Base-by-base conservation (phyloP, 164 flowering plant genomes). In the Liriodendron chinense region DNA sequence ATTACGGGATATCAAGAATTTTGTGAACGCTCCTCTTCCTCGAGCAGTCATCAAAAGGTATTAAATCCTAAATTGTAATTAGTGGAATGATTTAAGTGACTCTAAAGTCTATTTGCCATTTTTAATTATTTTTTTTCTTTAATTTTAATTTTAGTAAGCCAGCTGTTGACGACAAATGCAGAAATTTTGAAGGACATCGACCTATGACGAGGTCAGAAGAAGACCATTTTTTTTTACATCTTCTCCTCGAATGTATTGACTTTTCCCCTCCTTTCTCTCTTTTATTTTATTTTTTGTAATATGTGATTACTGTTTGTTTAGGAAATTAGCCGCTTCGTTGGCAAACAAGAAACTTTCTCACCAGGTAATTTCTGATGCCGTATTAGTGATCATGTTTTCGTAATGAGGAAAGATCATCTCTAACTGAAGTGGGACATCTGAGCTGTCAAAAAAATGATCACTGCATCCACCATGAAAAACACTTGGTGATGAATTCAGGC, bases 271-370 rank as follows among this genome's bases (percentile, higher is more conserved):
- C 8, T 21, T 43, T 47, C 9, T 16, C 21, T 10, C 22, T 66
- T 20, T 6, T n/a, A 3, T 22, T 80, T 1, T 49, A 14, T 50
- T 18, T 21, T 56, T 70, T 24, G 4, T 67, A 70, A 72, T 59
- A 1, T 20, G 26, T 47, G 83, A 28, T 74, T 66, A 23, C 7
- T 81, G 61, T 24, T 23, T 65, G 21, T 76, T 73, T 75, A 93
- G 98, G 92, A 89, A 85, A 71, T 89, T 89, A 83, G 92, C 97
- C 28, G 94, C 95, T 16, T 88, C 91, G 79, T 69, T 89, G 70
- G 90, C 91, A 50, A 83, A 74, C 75, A 86, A 85, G 67, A 81
- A 78, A 78, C 63, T 12, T 5, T 22, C 72, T 28, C 68, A 73
- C 1, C 79, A 85, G 94, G 90, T 86, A 50, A 14, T 50, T 22